These are phyloP conservation scores for Tylopilus vinaceipallidus DNA, from an alignment of 768 basidiomycete genomes.

Conservation along the genomic window DNA sequence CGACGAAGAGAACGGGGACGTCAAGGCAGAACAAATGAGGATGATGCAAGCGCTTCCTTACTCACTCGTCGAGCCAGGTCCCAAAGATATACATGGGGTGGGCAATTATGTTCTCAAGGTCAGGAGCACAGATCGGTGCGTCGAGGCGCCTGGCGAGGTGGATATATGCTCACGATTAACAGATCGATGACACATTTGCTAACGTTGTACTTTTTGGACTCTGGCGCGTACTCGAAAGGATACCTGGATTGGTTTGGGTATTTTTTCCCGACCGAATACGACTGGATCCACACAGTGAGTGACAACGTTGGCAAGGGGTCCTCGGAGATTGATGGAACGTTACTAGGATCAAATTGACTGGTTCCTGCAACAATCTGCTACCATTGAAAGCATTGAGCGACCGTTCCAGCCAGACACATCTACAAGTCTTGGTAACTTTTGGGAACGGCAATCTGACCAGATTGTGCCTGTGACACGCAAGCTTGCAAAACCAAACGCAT, in stretches of 20 bases:
- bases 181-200: slow-evolving; percentile 88
- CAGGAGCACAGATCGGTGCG: slow-evolving; percentile 79
- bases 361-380: slow-evolving; percentile 82
- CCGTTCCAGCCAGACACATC: slow-evolving; percentile 80
- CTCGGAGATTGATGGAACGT: not conserved
- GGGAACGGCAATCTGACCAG: slow-evolving; percentile 63
- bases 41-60: slow-evolving; percentile 82
- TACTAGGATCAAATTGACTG: slow-evolving; percentile 75
- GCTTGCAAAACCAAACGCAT: slow-evolving; percentile 89
- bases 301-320: not conserved
- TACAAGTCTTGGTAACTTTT: slow-evolving; percentile 60
- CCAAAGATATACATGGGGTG: slow-evolving; percentile 80
- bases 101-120: slow-evolving; percentile 92
- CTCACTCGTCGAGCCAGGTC: slow-evolving; percentile 77
- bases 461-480: slow-evolving; percentile 50
- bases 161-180: slow-evolving; percentile 5
- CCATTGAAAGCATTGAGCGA: slow-evolving; percentile 71
- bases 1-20: slow-evolving; percentile 70
- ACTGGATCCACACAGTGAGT: slow-evolving; percentile 74
- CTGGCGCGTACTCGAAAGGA: slow-evolving; percentile 71
- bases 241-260: slow-evolving; percentile 56
- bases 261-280: slow-evolving; percentile 71
- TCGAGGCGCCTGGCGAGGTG: slow-evolving; percentile 8
- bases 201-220: slow-evolving; percentile 90
- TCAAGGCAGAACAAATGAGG: slow-evolving; percentile 62